Evolutionary conservation across 257 asterid genomes (phyloP), one percentile per base, ranked within the genome.

Genomic region (Nicotiana benthamiana): DNA sequence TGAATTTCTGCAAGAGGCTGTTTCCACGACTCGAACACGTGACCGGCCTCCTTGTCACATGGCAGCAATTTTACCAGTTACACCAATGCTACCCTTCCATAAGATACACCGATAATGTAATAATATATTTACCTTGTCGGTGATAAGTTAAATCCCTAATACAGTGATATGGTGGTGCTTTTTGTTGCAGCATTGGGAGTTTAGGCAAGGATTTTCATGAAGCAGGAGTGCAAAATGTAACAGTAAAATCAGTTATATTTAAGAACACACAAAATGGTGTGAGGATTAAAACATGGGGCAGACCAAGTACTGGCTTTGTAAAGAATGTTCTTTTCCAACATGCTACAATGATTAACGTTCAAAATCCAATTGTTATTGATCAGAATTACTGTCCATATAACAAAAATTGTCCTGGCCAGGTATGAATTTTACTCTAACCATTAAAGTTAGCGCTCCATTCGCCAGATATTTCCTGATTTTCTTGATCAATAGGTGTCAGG

Each of bases 141-240:
- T 1, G 46, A 36, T 36, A 36, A 36, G 10, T 36, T 36, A 1
- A 36, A 7, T 36, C 2, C 46, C 46, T 36, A 36, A 7, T 36
- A 36, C 10, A 36, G 7, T 36, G 5, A 48, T 10, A 4, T 48
- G 4, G 16, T 48, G 54, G 16, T 48, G 5, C 17, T 1, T 6
- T 17, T 52, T 54, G 3, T 2, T 17, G 61, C 61, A 54, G 61
- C 61, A 54, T 54, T 17, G 61, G 61, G 18, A 54, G 90, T 28
- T 84, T 89, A 64, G 92, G 80, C 3, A 75, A 82, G 74, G 70
- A 82, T 34, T 61, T 77, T 6, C 82, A 77, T 22, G 93, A 89
- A 63, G 86, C n/a, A 8, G 91, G 93, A 2, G 93, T 89, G 6
- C 87, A 87, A 54, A 54, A 54, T 18, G 61, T 54, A 9, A 54